Evolutionary conservation across 306 rosid species (phyloP), one percentile per base, ranked within the genome.

Genomic region (Ochetophila trinervis): DNA sequence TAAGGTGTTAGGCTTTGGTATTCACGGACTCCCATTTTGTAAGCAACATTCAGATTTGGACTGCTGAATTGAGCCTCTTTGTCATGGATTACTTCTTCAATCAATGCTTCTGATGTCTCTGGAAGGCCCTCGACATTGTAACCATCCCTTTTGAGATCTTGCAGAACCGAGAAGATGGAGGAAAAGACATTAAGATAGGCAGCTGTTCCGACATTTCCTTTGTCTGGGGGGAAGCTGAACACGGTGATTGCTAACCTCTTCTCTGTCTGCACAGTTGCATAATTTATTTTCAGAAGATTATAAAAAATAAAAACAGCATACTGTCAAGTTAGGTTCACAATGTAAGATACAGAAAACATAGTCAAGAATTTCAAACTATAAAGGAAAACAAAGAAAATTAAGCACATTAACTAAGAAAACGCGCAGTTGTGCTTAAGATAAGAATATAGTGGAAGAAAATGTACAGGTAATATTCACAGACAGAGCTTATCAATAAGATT

Each of bases 171-270:
- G 82, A 74, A 90, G 74, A 90, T 88, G 84, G 99, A 94, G 44
- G 95, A 80, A 62, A 94, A 94, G 67, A 94, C 99, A 61, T 94
- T 94, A 30, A 94, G 89, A 74, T 94, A 94, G 57, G 99, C 99
- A 56, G 99, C 97, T 12, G 91, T 89, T 78, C 99, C 99, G 10
- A 94, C 95, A 72, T 94, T 94, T 72, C 99, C 99, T 79, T 94
- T 94, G 84, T 94, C 99, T 18, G 99, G 99, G 27, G 99, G 99
- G 83, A 90, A 94, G 72, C 99, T 94, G 87, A 94, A 94, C 72
- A 94, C 95, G 0, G 99, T 94, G 65, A 94, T 86, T 12, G 99
- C 99, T 42, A 90, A 66, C 79, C 53, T 94, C 83, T 94, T 94
- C 79, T 82, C 95, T 17, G 73, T 83, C 97, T 94, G 91, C 73